Base-by-base conservation (phyloP, 352 stramenopile genomes). In the Phytophthora tubulina region DNA sequence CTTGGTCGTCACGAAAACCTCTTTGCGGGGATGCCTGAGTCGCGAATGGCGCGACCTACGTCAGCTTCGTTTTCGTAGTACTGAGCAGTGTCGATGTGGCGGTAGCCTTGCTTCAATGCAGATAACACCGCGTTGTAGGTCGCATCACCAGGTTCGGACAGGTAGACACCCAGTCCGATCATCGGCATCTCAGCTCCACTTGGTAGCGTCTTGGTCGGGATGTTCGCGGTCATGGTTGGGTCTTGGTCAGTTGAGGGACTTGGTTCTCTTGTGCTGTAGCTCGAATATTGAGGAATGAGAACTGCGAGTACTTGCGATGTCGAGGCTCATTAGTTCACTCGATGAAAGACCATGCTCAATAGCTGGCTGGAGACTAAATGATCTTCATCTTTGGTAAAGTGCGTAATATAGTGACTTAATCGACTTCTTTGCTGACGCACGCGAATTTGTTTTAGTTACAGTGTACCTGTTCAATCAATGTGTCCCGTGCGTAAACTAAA, bases 11-110 rank as follows among this genome's bases (percentile, higher is more conserved):
- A 97, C 71, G 63, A 97, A 97, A 59, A 97, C 71, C 41, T 96
- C 73, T 7, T 88, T 70, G 13, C 90, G 8, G 80, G 74, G 97
- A n/a, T 65, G 4, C 91, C 86, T 1, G 88, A 91, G 52, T 97
- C 92, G 14, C 53, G 62, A 17, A 94, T 65, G 5, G 79, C 94
- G 6, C 75, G 67, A 7, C 93, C 93, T 13, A 97, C 93, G n/a
- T 94, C 86, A 10, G 49, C 74, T 48, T 97, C 91, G 67, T 98
- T 98, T 42, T 89, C 42, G 70, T 97, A 98, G 13, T 88, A 69
- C 44, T 96, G 78, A 7, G 92, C 93, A 6, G 87, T 94, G 72
- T 98, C 93, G 68, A 98, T 96, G 68, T 97, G 89, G n/a, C 93
- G 79, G 64, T 96, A 96, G 38, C 93, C 92, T 6, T 92, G 64